These are phyloP conservation scores for Candida krabiensis DNA, from an alignment of 805 yeast species.

Conservation along the genomic window DNA sequence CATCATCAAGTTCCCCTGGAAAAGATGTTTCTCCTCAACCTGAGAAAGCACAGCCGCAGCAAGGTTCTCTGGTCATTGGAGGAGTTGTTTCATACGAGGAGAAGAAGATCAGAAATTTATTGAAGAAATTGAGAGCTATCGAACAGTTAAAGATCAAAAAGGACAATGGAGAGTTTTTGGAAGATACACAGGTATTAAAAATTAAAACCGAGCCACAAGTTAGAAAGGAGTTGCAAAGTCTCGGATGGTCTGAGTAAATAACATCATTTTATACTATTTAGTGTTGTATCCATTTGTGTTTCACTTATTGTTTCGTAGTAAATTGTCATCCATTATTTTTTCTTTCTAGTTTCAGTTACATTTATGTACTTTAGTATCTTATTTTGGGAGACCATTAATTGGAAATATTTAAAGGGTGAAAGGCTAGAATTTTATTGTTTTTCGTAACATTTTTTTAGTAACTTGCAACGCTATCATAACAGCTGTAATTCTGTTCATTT, in stretches of 20 bases:
- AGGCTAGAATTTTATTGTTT: not conserved
- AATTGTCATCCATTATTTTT: not conserved
- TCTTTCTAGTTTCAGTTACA: conserved; percentile 1
- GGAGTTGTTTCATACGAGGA: conserved; percentile 78
- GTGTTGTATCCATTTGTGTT: conserved; percentile 1
- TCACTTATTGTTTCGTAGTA: not conserved
- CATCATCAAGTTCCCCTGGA: no score
- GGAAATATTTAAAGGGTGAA: not conserved
- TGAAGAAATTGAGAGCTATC: conserved; percentile 95
- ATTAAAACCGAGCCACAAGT: conserved; percentile 84
- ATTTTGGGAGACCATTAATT: not conserved
- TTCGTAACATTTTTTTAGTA: not conserved
- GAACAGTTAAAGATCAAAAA: conserved; percentile 85
- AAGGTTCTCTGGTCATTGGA: conserved; percentile 49
- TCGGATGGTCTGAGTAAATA: conserved; percentile 57
- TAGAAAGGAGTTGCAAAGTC: conserved; percentile 64
- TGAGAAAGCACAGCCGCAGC: conserved; percentile 15
- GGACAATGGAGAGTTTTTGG: conserved; percentile 79
- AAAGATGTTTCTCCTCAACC: conserved; percentile 14
- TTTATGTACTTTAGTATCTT: not conserved
- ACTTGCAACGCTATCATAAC: no score
- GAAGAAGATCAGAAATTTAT: conserved; percentile 84
- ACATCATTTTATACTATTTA: not conserved
- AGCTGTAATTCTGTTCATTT: no score
- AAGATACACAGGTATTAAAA: conserved; percentile 89